Base-by-base conservation (phyloP, 1,139 yeast species). In the Scheffersomyces lignicola region DNA sequence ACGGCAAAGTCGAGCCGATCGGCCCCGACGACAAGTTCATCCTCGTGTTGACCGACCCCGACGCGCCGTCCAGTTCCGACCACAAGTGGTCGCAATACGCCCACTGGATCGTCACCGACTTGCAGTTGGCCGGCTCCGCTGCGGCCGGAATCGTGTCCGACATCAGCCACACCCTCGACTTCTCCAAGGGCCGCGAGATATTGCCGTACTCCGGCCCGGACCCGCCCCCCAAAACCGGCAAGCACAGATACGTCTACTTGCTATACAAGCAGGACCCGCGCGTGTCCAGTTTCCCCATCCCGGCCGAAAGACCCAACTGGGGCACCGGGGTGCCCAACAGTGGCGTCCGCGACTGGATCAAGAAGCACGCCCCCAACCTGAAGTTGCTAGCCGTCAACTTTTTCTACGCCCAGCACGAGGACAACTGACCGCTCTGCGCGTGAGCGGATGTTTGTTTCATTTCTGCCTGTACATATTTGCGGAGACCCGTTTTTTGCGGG, bases 11-110 rank as follows among this genome's bases (percentile, higher is more conserved):
- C 52, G 66, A 62, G 32, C 31, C 47, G 13, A 68, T 76, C 32
- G 52, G 64, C 14, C 54, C 62, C 15, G 56, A 62, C n/a, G 87
- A 80, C 45, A 63, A 69, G 34, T 87, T 83, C 60, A 80, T 92
- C 3, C 63, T 89, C 45, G 85, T 85, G 3, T 50, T 89, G 47
- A 89, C 96, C 3, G 96, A 89, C 57, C 97, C 97, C 1, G 97
- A 89, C 65, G 97, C 96, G 7, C 97, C 97, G 12, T 77, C 90
- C 3, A 74, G 79, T 45, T 69, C 73, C 1, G 96, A 89, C 56
- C 79, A 83, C 50, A 85, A 81, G 54, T 88, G 95, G 95, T 82
- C 94, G 7, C 96, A 89, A 59, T 88, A 70, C 58, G 80, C 84
- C 37, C 97, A 89, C 62, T 87, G 78, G 73, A 65, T 89, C 26